These are phyloP conservation scores for Coprinellus aureogranulatus DNA, from an alignment of 768 basidiomycete genomes.

Conservation along the genomic window DNA sequence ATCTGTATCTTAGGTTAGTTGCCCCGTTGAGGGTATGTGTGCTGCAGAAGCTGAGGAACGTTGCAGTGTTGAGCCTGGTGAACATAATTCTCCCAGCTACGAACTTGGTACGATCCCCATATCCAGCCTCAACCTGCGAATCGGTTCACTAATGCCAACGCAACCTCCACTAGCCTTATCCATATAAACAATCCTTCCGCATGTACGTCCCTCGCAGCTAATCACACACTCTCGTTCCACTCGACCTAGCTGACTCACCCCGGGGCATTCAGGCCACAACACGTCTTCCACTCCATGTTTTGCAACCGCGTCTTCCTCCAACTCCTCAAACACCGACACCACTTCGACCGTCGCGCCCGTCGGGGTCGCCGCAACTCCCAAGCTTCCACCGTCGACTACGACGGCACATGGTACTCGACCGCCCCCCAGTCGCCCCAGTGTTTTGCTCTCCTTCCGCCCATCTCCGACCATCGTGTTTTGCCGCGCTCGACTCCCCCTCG, in stretches of 20 bases:
- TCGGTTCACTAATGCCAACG: neutral
- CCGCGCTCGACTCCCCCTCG: no score
- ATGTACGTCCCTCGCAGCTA: slow-evolving; percentile 1
- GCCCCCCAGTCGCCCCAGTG: no score
- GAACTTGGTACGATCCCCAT: neutral
- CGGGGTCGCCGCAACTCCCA: no score
- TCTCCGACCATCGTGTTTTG: no score
- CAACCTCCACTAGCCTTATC: neutral
- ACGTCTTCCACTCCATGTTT: slow-evolving; percentile 9
- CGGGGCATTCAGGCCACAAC: slow-evolving; percentile 1
- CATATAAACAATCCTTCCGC: slow-evolving; percentile 4
- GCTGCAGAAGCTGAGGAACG: no score
- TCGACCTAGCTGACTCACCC: neutral
- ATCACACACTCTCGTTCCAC: neutral
- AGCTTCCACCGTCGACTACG: no score
- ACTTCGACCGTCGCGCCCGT: no score
- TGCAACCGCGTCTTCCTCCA: slow-evolving; percentile 9
- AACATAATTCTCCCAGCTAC: slow-evolving; percentile 5
- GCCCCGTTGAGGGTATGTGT: no score
- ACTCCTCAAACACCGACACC: slow-evolving; percentile 7
- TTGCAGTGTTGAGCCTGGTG: neutral
- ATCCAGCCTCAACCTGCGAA: neutral
- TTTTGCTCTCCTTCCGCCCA: no score
- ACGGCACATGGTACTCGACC: no score
- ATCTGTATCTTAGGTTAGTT: slow-evolving; percentile 2